Conservation (phyloP, 495 filamentous ascomycete species). For the Aspergillus sclerotiicarbonarius region DNA sequence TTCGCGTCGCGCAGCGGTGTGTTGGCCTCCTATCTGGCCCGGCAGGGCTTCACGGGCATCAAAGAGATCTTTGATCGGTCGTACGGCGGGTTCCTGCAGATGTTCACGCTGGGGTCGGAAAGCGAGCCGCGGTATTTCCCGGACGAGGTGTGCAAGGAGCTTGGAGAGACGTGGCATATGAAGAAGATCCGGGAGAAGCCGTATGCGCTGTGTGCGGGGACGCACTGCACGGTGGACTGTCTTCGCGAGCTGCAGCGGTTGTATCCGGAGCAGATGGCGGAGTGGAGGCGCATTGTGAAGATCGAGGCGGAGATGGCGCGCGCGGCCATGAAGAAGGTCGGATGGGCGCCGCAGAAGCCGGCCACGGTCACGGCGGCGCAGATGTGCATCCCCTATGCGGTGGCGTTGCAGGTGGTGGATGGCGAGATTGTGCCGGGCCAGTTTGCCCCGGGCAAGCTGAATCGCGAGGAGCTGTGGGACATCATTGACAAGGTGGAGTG, state of each 20-base stretch:
- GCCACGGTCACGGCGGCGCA: constrained; percentile 39
- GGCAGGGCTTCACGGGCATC: constrained; percentile 39
- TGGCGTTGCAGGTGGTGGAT: constrained; percentile 41
- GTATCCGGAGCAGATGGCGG: constrained; percentile 21
- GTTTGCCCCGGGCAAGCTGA: constrained; percentile 31
- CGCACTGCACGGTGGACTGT: constrained; percentile 32
- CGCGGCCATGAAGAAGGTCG: constrained; percentile 35
- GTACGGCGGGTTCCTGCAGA: constrained; percentile 43
- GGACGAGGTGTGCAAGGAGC: constrained; percentile 29
- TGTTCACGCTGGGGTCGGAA: constrained; percentile 32
- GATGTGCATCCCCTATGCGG: constrained; percentile 43
- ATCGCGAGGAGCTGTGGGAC: constrained; percentile 39
- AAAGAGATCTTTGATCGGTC: constrained; percentile 42
- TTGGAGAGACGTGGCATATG: constrained; percentile 41
- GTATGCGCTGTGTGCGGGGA: constrained; percentile 39
- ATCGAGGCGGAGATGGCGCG: constrained; percentile 31
- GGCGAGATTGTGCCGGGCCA: constrained; percentile 31
- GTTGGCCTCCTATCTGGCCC: constrained; percentile 13
- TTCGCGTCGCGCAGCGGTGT: constrained; percentile 41
- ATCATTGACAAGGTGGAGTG: constrained; percentile 38
- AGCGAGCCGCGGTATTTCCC: constrained; percentile 28
- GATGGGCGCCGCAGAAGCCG: constrained; percentile 34
- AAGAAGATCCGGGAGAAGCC: constrained; percentile 36
- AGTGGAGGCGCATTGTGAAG: constrained; percentile 13
- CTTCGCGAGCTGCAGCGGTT: constrained; percentile 25